These are phyloP conservation scores for Prinsepia uniflora DNA, from an alignment of 306 rosid species.

Conservation along the genomic window DNA sequence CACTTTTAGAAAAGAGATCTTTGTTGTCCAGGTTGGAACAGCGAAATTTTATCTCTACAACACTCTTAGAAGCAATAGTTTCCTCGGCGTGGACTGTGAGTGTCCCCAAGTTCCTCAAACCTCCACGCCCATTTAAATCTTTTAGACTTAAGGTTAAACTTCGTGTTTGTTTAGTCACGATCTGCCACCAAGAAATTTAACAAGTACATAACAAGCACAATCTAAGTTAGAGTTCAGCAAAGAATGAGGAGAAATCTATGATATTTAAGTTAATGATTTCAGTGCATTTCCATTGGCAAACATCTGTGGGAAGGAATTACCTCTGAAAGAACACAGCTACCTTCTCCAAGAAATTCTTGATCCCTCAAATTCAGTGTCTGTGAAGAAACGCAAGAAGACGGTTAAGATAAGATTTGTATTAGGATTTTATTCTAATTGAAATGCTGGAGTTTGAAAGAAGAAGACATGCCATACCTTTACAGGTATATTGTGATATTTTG, in stretches of 20 bases:
- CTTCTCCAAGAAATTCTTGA: slow-evolving; percentile 84
- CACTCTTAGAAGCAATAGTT: slow-evolving; percentile 57
- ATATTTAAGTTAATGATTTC: not conserved
- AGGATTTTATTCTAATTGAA: not conserved
- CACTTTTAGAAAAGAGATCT: slow-evolving; percentile 73
- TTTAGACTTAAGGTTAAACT: slow-evolving; percentile 49
- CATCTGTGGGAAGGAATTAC: slow-evolving; percentile 28
- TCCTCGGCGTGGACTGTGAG: slow-evolving; percentile 80
- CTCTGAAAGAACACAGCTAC: slow-evolving; percentile 72
- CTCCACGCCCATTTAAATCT: slow-evolving; percentile 27
- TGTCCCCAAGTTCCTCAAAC: slow-evolving; percentile 47
- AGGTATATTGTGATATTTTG: slow-evolving; percentile 51
- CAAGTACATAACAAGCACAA: not conserved
- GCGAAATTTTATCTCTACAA: slow-evolving; percentile 53
- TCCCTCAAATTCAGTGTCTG: slow-evolving; percentile 61
- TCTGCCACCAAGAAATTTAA: slow-evolving; percentile 36
- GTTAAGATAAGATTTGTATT: not conserved
- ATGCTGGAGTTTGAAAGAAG: not conserved
- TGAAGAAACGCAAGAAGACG: slow-evolving; percentile 17
- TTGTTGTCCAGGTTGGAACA: slow-evolving; percentile 75
- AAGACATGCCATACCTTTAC: slow-evolving; percentile 50
- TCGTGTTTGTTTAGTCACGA: slow-evolving; percentile 57
- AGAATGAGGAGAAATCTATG: not conserved
- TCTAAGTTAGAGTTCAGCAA: not conserved
- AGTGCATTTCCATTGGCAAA: not conserved